Evolutionary conservation across 2,329 filamentous ascomycete genomes (phyloP), one percentile per base, ranked within the genome.

Genomic region (Scedosporium dehoogii): DNA sequence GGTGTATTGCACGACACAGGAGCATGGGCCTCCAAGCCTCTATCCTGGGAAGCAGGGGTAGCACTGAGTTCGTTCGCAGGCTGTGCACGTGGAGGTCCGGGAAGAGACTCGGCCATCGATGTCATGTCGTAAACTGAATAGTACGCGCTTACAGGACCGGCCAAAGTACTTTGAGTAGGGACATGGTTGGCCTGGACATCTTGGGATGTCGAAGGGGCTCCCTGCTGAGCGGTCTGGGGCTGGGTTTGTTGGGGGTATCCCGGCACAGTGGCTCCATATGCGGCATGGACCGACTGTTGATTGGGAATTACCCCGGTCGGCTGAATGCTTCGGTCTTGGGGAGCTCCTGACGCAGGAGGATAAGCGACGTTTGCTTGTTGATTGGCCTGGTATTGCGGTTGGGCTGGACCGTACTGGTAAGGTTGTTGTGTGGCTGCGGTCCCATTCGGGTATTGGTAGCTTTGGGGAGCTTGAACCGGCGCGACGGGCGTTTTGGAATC

Each of bases 71-170:
- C 44, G 7, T 48, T n/a, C 16, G 44, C 44, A n/a, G 44, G 44
- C 16, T 63, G 57, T 33, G 61, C 3, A n/a, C 16, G 12, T n/a
- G 9, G 14, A 9, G 29, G n/a, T 25, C 25, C 10, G 38, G 63
- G 63, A 18, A 64, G 63, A 12, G 63, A 38, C 4, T 64, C 33
- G 58, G 44, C 42, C 61, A 63, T 27, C 3, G 58, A 14, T 4
- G 41, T 21, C 63, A 64, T 64, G 53, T 64, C 41, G 41, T 63
- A 64, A 1, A 16, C 25, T 18, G 33, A 53, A 25, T 14, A 21
- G 33, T 16, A 4, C 5, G 21, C 18, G 23, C 12, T 16, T 18
- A 25, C 33, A 18, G 6, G 25, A n/a, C 10, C 25, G 25, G 23
- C n/a, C 38, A 21, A 21, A n/a, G 23, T 59, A 51, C 9, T 21